These are phyloP conservation scores for Xylaria sp. DNA, from an alignment of 2,329 filamentous ascomycete genomes.

Conservation along the genomic window DNA sequence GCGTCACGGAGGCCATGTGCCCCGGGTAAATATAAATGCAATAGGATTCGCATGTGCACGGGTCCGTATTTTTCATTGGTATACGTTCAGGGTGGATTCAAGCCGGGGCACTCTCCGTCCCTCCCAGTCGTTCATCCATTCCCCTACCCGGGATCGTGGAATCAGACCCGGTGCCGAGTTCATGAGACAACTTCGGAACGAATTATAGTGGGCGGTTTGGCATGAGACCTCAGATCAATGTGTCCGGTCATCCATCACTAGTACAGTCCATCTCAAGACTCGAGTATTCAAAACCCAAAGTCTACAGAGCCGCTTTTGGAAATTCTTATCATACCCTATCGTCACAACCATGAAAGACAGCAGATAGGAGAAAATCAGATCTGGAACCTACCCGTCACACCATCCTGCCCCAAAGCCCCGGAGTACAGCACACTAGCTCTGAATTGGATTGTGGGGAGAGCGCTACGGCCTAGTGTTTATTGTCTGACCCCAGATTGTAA, in stretches of 20 bases:
- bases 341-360: background rate
- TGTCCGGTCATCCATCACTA: background rate
- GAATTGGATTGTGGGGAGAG: conserved; percentile 45
- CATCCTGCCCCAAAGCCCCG: conserved; percentile 18
- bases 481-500: conserved; percentile 45
- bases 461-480: conserved; percentile 24
- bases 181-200: background rate
- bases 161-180: background rate
- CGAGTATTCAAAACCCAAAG: background rate
- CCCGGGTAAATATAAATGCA: conserved; percentile 14
- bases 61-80: conserved; percentile 7
- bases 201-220: background rate
- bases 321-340: background rate
- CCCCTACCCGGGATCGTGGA: background rate
- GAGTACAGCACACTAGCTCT: conserved; percentile 21
- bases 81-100: background rate
- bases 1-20: conserved; percentile 18
- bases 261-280: background rate
- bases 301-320: background rate
- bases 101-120: background rate
- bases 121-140: background rate
- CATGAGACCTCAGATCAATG: background rate
- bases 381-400: conserved; percentile 4
- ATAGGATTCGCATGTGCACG: conserved; percentile 4
- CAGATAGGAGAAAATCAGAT: background rate